Percentiles rank a stretch among this genome's conserved stretches.
Evolutionary conservation across 495 filamentous ascomycete genomes (phyloP).

Genomic region (Saxophila tyrrhenica): DNA sequence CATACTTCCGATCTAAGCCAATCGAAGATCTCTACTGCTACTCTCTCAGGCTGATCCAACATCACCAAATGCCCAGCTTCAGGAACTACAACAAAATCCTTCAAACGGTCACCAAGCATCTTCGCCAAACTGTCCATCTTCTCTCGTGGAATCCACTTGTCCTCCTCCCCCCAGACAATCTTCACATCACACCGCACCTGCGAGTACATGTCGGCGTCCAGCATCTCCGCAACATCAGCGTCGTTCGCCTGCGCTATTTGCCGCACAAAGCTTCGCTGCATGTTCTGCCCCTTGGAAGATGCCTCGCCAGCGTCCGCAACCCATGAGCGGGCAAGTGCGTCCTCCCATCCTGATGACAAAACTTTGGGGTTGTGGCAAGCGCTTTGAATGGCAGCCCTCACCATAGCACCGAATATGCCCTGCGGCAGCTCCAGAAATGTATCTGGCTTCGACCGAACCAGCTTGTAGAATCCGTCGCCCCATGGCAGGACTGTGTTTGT

Average conservation of each 20-base stretch:
- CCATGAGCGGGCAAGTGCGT: slow-evolving; percentile 7
- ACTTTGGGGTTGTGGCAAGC: slow-evolving; percentile 4
- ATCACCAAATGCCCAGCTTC: slow-evolving; percentile 12
- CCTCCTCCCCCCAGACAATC: slow-evolving; percentile 10
- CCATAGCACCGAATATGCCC: slow-evolving; percentile 6
- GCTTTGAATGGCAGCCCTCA: slow-evolving; percentile 7
- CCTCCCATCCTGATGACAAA: slow-evolving; percentile 8
- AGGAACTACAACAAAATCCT: slow-evolving; percentile 4
- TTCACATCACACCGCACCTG: slow-evolving; percentile 10
- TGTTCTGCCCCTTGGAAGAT: not conserved
- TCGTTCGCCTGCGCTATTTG: slow-evolving; percentile 16
- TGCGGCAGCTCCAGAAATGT: slow-evolving; percentile 4
- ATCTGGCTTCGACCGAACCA: slow-evolving; percentile 2
- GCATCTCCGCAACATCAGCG: slow-evolving; percentile 13
- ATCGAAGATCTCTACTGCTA: slow-evolving; percentile 7
- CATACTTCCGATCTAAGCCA: too few relatives aligned
- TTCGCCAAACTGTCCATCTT: slow-evolving; percentile 7
- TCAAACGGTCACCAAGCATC: not conserved
- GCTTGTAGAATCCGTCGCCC: slow-evolving; percentile 17
- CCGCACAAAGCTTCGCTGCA: slow-evolving; percentile 9
- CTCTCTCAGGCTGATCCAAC: slow-evolving; percentile 8
- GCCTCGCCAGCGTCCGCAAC: not conserved
- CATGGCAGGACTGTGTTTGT: slow-evolving; percentile 12
- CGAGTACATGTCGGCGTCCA: slow-evolving; percentile 4
- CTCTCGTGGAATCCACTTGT: slow-evolving; percentile 13